Percentiles rank a stretch among this genome's conserved stretches.
phyloP scores from a whole-genome alignment of 139 green algal species.

The Mesotaenium endlicherianum region DNA sequence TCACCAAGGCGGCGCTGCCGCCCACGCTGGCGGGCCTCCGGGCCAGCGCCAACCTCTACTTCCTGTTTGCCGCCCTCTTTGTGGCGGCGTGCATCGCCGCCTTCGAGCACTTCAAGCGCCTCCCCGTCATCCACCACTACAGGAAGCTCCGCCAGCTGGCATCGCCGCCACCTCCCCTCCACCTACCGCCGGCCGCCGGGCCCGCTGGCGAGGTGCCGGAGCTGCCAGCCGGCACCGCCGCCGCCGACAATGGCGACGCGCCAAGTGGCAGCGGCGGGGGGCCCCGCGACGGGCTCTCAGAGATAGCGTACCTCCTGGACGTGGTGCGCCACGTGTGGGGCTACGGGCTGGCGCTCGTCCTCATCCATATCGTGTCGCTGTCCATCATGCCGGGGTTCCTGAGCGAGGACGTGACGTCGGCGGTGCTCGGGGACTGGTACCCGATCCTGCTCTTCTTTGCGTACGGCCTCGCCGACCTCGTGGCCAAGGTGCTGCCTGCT shows the following conservation, averaged over 20 bases:
- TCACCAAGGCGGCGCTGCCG: not conserved
- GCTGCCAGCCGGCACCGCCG: not conserved
- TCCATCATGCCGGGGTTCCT: constrained; percentile 89
- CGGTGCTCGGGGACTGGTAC: constrained; percentile 78
- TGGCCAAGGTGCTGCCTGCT: constrained; percentile 9
- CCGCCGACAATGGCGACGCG: not conserved
- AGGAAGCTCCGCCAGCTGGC: too few relatives aligned
- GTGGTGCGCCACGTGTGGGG: constrained; percentile 22
- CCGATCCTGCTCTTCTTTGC: constrained; percentile 60
- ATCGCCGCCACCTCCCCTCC: too few relatives aligned
- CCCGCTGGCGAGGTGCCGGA: not conserved
- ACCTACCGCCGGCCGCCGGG: not conserved
- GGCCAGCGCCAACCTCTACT: not conserved
- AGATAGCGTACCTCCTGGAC: not conserved
- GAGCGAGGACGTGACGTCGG: constrained; percentile 73
- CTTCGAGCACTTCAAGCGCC: constrained; percentile 7
- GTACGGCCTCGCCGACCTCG: constrained; percentile 39
- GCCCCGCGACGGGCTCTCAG: too few relatives aligned
- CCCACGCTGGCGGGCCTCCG: not conserved
- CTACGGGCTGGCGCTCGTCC: not conserved
- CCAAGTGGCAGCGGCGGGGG: too few relatives aligned
- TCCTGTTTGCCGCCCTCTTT: not conserved
- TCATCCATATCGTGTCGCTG: constrained; percentile 65
- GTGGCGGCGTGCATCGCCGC: constrained; percentile 24
- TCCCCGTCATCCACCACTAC: constrained; percentile 34